Evolutionary conservation across 495 filamentous ascomycete species (phyloP).

Genomic region (Penicillium coffeae): DNA sequence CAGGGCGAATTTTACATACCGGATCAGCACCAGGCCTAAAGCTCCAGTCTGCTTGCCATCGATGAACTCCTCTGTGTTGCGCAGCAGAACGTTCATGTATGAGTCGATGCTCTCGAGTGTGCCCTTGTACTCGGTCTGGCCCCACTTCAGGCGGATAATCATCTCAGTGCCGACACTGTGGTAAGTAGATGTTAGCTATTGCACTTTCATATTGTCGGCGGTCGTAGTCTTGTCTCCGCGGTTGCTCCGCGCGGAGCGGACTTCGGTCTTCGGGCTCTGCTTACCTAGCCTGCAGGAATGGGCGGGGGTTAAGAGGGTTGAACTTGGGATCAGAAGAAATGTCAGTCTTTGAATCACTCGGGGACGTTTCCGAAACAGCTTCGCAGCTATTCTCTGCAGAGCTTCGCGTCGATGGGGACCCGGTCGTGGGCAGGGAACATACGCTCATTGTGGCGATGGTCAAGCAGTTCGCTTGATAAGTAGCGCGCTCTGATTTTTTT

Average conservation of each 20-base stretch:
- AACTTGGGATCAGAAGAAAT: slow-evolving; percentile 44
- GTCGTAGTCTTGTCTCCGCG: no score
- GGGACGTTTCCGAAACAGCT: no score
- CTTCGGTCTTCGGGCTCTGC: slow-evolving; percentile 22
- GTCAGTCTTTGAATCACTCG: slow-evolving; percentile 17
- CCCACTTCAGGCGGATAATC: slow-evolving; percentile 93
- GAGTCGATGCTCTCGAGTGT: slow-evolving; percentile 87
- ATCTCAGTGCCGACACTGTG: slow-evolving; percentile 82
- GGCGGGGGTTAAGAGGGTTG: slow-evolving; percentile 85
- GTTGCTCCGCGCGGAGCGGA: no score
- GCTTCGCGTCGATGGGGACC: not conserved
- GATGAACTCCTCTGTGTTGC: slow-evolving; percentile 85
- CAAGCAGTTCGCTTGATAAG: no score
- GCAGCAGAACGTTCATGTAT: slow-evolving; percentile 97
- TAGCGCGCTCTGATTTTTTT: no score
- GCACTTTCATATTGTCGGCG: no score
- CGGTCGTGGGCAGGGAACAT: slow-evolving; percentile 16
- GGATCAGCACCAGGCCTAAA: slow-evolving; percentile 87
- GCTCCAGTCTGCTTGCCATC: slow-evolving; percentile 79
- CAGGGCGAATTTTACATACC: slow-evolving; percentile 55
- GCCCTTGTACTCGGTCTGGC: slow-evolving; percentile 93
- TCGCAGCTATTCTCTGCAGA: no score
- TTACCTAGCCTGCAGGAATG: slow-evolving; percentile 83
- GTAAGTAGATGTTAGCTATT: slow-evolving; percentile 3
- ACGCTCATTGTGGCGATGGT: slow-evolving; percentile 37